These are phyloP conservation scores for Mycena sanguinolenta DNA, from an alignment of 768 basidiomycete species.

Conservation along the genomic window DNA sequence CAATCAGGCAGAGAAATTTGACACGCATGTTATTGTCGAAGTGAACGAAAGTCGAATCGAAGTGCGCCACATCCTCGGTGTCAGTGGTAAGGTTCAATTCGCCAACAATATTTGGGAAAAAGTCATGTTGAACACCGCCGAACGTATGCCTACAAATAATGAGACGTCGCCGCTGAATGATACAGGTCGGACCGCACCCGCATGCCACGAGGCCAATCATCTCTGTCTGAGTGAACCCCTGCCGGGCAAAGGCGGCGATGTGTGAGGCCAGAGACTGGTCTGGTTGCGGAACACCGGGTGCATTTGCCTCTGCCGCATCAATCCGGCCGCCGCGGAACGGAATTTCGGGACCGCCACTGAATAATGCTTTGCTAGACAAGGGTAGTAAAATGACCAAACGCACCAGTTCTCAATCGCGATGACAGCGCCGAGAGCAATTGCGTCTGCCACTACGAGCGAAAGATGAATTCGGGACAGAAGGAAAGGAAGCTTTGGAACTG, in stretches of 20 bases:
- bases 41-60: constrained; percentile 22
- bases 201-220: background rate
- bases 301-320: constrained; percentile 15
- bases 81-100: background rate
- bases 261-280: constrained; percentile 19
- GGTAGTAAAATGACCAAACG: too few relatives aligned
- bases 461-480: too few relatives aligned
- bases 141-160: background rate
- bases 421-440: constrained; percentile 21
- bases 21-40: constrained; percentile 29
- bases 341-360: constrained; percentile 22
- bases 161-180: too few relatives aligned
- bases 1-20: background rate
- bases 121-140: constrained; percentile 23
- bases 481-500: too few relatives aligned
- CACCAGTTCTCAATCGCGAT: constrained; percentile 25
- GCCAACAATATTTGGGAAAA: constrained; percentile 21
- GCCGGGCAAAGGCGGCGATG: constrained; percentile 17
- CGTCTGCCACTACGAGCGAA: constrained; percentile 11
- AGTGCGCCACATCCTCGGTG: constrained; percentile 24
- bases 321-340: constrained; percentile 20
- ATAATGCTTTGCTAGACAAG: background rate
- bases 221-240: constrained; percentile 23
- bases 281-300: constrained; percentile 16
- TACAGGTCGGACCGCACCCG: too few relatives aligned